Percentiles rank a stretch among this genome's conserved stretches.
phyloP scores from a whole-genome alignment of 2,329 filamentous ascomycete species.

The Malbranchea zuffiana region DNA sequence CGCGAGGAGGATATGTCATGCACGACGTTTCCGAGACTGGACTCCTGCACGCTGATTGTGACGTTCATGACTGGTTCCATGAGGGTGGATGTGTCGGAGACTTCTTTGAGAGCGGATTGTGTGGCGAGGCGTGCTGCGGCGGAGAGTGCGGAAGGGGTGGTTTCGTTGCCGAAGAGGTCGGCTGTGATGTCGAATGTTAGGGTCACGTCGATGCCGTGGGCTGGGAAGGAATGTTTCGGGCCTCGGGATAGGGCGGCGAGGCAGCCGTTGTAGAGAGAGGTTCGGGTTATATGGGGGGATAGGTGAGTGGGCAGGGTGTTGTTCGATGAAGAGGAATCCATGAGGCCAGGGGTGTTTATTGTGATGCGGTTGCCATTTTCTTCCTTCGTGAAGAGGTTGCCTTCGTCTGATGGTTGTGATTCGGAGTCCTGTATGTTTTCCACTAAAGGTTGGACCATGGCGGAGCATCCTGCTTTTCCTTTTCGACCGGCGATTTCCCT shows the following conservation, averaged over 20 bases:
- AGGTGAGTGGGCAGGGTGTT: conserved; percentile 38
- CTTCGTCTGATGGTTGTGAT: conserved; percentile 18
- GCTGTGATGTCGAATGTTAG: conserved; percentile 55
- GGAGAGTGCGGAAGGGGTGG: conserved; percentile 55
- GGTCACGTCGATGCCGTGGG: conserved; percentile 63
- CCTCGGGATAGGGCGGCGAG: conserved; percentile 76
- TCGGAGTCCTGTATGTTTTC: conserved; percentile 3
- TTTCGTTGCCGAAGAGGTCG: conserved; percentile 57
- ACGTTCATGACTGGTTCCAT: conserved; percentile 93
- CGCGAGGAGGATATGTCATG: conserved; percentile 67
- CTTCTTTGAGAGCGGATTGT: conserved; percentile 55
- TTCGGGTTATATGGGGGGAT: conserved; percentile 38
- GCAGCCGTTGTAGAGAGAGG: conserved; percentile 62
- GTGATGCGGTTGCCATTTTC: conserved; percentile 61
- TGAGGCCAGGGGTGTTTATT: conserved; percentile 44
- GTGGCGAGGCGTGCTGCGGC: conserved; percentile 59
- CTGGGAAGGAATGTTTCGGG: conserved; percentile 65
- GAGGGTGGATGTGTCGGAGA: conserved; percentile 48
- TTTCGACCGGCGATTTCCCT: conserved; percentile 68
- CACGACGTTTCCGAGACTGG: conserved; percentile 66
- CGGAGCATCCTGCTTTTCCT: conserved; percentile 67
- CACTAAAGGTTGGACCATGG: conserved; percentile 47
- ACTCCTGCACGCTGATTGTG: conserved; percentile 75
- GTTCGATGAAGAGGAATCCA: conserved; percentile 7
- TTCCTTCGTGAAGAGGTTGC: conserved; percentile 33